Conservation (phyloP, 495 filamentous ascomycete genomes). For the Penicilliopsis zonata region DNA sequence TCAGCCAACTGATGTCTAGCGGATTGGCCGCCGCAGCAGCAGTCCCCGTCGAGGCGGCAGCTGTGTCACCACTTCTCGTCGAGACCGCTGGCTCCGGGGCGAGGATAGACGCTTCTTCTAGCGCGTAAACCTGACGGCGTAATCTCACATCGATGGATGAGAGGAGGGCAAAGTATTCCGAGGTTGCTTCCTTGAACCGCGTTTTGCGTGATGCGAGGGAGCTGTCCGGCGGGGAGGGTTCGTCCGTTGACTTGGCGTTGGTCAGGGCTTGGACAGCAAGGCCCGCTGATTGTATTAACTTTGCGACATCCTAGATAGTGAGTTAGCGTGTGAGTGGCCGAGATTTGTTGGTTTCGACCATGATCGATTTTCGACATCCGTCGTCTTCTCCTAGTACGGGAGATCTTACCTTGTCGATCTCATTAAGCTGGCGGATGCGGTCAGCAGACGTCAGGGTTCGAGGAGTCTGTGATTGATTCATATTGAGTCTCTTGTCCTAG, state of each 20-base stretch:
- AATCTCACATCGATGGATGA: constrained; percentile 59
- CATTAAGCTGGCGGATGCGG: constrained; percentile 65
- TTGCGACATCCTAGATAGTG: constrained; percentile 35
- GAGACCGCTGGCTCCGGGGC: constrained; percentile 20
- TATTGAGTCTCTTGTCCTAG: too few relatives aligned
- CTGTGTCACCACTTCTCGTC: constrained; percentile 14
- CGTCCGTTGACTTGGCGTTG: constrained; percentile 25
- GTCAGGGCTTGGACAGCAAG: constrained; percentile 59
- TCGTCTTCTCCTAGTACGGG: not conserved
- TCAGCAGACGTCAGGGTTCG: constrained; percentile 48
- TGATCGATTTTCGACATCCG: not conserved
- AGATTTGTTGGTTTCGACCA: too few relatives aligned
- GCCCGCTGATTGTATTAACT: constrained; percentile 55
- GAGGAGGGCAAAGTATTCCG: constrained; percentile 56
- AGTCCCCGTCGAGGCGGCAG: constrained; percentile 9
- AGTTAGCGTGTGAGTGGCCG: constrained; percentile 1
- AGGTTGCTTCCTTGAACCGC: constrained; percentile 48
- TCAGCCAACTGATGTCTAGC: constrained; percentile 75
- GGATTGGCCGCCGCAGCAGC: constrained; percentile 16
- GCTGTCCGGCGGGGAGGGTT: constrained; percentile 18
- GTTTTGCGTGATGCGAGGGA: constrained; percentile 40
- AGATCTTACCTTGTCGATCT: constrained; percentile 54
- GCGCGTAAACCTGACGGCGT: constrained; percentile 63
- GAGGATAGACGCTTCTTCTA: constrained; percentile 71
- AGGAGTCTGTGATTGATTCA: constrained; percentile 5